phyloP scores from a whole-genome alignment of 108 stramenopile genomes.

The Chaetoceros tenuissimus region DNA sequence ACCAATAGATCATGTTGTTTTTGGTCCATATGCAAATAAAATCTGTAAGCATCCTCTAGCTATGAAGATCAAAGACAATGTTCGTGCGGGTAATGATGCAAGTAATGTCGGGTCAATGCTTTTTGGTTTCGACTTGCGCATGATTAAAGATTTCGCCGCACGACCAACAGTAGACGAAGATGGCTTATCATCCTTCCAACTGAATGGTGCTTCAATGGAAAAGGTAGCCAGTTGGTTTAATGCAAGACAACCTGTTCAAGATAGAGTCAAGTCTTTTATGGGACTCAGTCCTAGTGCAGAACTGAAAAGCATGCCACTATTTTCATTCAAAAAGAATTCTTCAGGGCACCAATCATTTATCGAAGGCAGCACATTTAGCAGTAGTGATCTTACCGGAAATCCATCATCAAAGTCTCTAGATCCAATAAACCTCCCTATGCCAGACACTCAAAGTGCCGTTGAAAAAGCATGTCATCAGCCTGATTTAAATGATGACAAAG shows the following conservation, averaged over 20 bases:
- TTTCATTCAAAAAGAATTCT: not conserved
- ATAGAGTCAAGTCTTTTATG: constrained; percentile 54
- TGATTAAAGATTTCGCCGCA: constrained; percentile 63
- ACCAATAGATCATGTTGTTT: constrained; percentile 50
- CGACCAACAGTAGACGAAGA: constrained; percentile 39
- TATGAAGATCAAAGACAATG: constrained; percentile 48
- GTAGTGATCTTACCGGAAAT: constrained; percentile 5
- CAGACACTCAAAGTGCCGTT: constrained; percentile 29
- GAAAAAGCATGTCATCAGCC: constrained; percentile 47
- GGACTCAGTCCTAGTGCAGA: constrained; percentile 63
- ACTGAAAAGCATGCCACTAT: constrained; percentile 17
- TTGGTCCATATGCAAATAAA: constrained; percentile 45
- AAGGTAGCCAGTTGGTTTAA: constrained; percentile 65
- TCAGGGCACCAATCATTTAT: constrained; percentile 12
- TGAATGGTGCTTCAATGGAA: constrained; percentile 42
- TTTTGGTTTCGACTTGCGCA: constrained; percentile 73
- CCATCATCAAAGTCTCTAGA: constrained; percentile 3
- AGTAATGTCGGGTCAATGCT: constrained; percentile 37
- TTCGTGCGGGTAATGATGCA: constrained; percentile 15
- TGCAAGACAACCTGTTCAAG: constrained; percentile 61
- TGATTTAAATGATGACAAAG: constrained; percentile 54
- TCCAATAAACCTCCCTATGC: constrained; percentile 8
- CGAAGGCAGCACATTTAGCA: constrained; percentile 13
- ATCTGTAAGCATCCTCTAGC: constrained; percentile 73
- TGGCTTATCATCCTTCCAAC: constrained; percentile 47